phyloP scores from a whole-genome alignment of 176 grass and related monocot species.

The Oropetium thomaeum region DNA sequence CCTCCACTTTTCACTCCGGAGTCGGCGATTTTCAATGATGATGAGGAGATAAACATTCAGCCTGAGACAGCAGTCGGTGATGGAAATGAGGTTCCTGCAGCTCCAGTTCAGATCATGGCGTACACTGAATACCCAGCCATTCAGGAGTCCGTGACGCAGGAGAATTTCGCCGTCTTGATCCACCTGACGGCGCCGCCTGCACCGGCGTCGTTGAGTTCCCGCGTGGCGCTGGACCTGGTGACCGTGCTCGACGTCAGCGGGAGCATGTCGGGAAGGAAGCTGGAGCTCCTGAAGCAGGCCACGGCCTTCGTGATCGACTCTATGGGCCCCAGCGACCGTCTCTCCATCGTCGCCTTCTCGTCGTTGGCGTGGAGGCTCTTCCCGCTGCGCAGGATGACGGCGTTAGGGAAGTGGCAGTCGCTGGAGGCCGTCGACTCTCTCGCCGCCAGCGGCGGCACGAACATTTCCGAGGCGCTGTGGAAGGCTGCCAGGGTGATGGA shows the following conservation, averaged over 20 bases:
- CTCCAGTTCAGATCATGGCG: constrained; percentile 37
- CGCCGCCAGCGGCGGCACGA: constrained; percentile 48
- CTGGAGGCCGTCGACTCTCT: constrained; percentile 51
- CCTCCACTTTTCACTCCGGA: constrained; percentile 34
- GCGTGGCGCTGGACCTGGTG: constrained; percentile 60
- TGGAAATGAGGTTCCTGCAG: background rate
- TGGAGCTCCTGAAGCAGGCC: constrained; percentile 66
- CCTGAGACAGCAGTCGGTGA: constrained; percentile 20
- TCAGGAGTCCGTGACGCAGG: constrained; percentile 16
- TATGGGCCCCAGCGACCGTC: constrained; percentile 56
- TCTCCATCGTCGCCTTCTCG: constrained; percentile 65
- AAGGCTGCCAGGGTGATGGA: constrained; percentile 63
- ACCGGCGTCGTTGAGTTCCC: background rate
- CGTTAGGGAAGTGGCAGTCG: constrained; percentile 34
- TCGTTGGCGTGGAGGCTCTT: constrained; percentile 51
- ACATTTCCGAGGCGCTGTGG: constrained; percentile 53
- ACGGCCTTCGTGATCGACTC: constrained; percentile 70
- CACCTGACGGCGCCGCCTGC: constrained; percentile 59
- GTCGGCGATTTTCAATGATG: constrained; percentile 43
- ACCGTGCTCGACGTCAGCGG: constrained; percentile 79
- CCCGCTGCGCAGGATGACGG: constrained; percentile 55
- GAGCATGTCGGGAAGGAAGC: constrained; percentile 75
- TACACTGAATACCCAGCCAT: constrained; percentile 43
- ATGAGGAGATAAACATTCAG: constrained; percentile 40
- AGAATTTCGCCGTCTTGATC: constrained; percentile 60